These are phyloP conservation scores for Penicillium psychrofluorescens DNA, from an alignment of 495 filamentous ascomycete genomes.

Conservation along the genomic window DNA sequence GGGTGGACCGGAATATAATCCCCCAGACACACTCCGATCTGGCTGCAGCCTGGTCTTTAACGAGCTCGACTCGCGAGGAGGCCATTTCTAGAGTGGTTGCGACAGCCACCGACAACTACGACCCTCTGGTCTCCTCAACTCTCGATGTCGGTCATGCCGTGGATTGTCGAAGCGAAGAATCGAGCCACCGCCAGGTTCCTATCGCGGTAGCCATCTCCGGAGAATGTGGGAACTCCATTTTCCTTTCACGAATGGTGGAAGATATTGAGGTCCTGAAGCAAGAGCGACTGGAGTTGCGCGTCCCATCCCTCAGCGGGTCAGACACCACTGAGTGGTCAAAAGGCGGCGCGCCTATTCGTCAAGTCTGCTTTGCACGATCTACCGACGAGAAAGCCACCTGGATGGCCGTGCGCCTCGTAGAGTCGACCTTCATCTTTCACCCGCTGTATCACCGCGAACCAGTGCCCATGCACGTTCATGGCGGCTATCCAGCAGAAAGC, in stretches of 20 bases:
- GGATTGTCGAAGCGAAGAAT: slow-evolving; percentile 19
- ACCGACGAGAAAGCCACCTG: slow-evolving; percentile 42
- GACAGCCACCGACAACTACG: slow-evolving; percentile 20
- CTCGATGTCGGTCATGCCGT: slow-evolving; percentile 38
- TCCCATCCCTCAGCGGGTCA: slow-evolving; percentile 24
- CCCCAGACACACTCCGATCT: slow-evolving; percentile 31
- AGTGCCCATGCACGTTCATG: slow-evolving; percentile 19
- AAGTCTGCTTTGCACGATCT: slow-evolving; percentile 57
- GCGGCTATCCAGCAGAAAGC: slow-evolving; percentile 1
- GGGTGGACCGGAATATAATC: slow-evolving; percentile 8
- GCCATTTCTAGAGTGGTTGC: slow-evolving; percentile 23
- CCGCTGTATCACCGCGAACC: slow-evolving; percentile 41
- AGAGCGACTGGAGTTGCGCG: slow-evolving; percentile 13
- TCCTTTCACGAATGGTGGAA: slow-evolving; percentile 28
- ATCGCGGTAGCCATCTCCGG: slow-evolving; percentile 39
- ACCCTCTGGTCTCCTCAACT: slow-evolving; percentile 32
- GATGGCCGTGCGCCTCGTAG: slow-evolving; percentile 55
- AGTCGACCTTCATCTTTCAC: slow-evolving; percentile 50
- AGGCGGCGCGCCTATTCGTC: slow-evolving; percentile 51
- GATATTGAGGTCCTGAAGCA: slow-evolving; percentile 22
- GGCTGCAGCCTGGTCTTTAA: slow-evolving; percentile 23
- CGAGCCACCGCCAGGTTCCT: slow-evolving; percentile 24
- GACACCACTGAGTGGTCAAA: slow-evolving; percentile 50
- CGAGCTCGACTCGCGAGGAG: slow-evolving; percentile 22
- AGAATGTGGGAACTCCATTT: slow-evolving; percentile 33